Evolutionary conservation across 768 basidiomycete species (phyloP), one percentile per base, ranked within the genome.

Genomic region (Leccinum imitatum): DNA sequence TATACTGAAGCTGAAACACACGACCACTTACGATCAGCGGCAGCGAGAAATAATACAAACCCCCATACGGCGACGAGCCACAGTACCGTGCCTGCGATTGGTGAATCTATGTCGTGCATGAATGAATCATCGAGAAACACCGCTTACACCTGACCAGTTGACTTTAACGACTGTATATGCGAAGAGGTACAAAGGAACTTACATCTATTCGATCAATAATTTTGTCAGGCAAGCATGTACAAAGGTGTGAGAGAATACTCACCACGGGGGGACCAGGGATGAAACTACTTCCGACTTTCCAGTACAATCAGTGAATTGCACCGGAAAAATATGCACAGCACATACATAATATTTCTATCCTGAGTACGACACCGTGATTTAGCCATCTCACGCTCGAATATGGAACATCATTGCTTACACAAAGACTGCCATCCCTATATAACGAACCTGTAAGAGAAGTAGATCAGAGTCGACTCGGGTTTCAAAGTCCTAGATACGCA

Each of bases 1-100:
- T 44, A 44, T n/a, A 44, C n/a, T 44, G 14, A 10, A n/a, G n/a
- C 9, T 19, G 41, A 44, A 44, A 44, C 5, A n/a, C n/a, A 44
- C 4, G n/a, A 5, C 2, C 11, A 70, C 69, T 63, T 37, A 69
- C 69, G 21, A 17, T 69, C 69, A 1, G 64, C 53, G 14, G 54
- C 60, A 44, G 56, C 59, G 37, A 68, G 59, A n/a, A 63, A 69
- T 23, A 68, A 1, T 7, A 52, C 5, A 17, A 62, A 69, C 10
- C 4, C 37, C 50, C 52, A 58, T 1, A 3, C 1, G 3, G 2
- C n/a, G 7, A 30, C 2, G 11, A 64, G 6, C 7, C 58, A 3
- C 11, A 68, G 21, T 11, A 48, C 44, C 11, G 41, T 60, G 23
- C 67, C 67, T 68, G 60, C 35, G 8, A 47, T 46, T 14, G n/a